Conservation (phyloP, 371 early-diverging fungal genomes). For the Paraphysoderma sedebokerense region DNA sequence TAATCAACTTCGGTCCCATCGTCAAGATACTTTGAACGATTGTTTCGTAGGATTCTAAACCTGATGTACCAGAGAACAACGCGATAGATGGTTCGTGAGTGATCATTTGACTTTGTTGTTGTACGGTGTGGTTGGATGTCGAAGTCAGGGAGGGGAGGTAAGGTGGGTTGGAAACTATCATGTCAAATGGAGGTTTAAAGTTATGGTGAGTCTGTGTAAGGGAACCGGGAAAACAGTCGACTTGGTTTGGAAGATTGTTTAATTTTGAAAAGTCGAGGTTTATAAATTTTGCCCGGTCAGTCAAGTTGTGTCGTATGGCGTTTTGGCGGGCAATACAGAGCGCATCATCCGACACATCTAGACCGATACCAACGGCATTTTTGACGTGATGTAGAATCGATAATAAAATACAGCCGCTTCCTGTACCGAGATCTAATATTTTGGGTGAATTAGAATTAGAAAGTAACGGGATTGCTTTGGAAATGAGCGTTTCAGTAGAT, state of each 20-base stretch:
- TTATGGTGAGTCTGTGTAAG: too few species aligned
- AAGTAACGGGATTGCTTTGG: slow-evolving; percentile 14
- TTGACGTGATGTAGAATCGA: slow-evolving; percentile 24
- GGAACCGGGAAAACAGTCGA: too few species aligned
- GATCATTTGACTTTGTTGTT: slow-evolving; percentile 16
- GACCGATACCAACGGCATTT: slow-evolving; percentile 25
- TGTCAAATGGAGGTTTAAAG: slow-evolving; percentile 22
- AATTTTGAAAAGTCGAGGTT: slow-evolving; percentile 21
- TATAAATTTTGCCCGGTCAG: slow-evolving; percentile 13
- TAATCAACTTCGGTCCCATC: too few species aligned
- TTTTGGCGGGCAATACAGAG: slow-evolving; percentile 34
- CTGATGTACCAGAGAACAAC: slow-evolving; percentile 40
- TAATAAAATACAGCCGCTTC: slow-evolving; percentile 47
- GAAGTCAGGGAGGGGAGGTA: too few species aligned
- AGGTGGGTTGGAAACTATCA: slow-evolving; percentile 61
- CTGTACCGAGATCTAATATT: slow-evolving; percentile 56
- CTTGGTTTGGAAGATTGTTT: slow-evolving; percentile 6
- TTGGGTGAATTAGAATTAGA: slow-evolving; percentile 4
- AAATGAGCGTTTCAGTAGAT: slow-evolving; percentile 45
- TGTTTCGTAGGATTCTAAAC: slow-evolving; percentile 50
- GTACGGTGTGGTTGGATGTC: slow-evolving; percentile 14
- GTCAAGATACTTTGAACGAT: too few species aligned
- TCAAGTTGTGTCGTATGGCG: slow-evolving; percentile 11
- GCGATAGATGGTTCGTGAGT: slow-evolving; percentile 44
- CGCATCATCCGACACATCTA: slow-evolving; percentile 44